A percentile compares a stretch with the other conserved stretches of the same genome.
Evolutionary conservation across 2,329 filamentous ascomycete species (phyloP).

Genomic region (Scedosporium boydii): DNA sequence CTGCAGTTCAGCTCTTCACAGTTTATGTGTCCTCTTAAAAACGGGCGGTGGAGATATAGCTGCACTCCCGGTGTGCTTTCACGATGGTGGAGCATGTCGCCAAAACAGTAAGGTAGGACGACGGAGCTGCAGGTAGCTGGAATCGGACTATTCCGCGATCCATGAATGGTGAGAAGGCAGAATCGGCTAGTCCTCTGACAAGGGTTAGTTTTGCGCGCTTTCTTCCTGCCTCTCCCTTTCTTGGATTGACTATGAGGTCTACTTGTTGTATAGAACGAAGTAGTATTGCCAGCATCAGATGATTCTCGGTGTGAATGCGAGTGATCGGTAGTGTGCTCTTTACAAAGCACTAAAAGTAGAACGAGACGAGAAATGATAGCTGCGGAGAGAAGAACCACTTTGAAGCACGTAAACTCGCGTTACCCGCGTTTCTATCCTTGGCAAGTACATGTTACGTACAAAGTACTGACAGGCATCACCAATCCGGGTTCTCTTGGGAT

Average conservation of each 20-base stretch:
- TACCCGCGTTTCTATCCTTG: no score
- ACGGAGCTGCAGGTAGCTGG: not conserved
- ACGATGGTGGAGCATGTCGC: not conserved
- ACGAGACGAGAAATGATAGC: no score
- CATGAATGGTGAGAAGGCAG: not conserved
- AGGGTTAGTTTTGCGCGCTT: not conserved
- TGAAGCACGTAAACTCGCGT: not conserved
- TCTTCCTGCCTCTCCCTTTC: no score
- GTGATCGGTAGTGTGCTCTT: not conserved
- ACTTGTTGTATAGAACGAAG: no score
- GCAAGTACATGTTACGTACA: no score
- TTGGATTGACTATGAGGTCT: no score
- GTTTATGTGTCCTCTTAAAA: not conserved
- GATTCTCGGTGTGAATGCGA: not conserved
- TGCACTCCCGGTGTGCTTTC: not conserved
- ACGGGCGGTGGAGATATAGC: not conserved
- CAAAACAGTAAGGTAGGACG: not conserved
- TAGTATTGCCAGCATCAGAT: not conserved
- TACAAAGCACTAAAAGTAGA: no score
- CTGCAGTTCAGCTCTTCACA: not conserved
- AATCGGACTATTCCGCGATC: not conserved
- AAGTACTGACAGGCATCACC: no score
- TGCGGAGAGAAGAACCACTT: no score
- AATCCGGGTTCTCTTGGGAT: no score
- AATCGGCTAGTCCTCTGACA: not conserved